Conservation (phyloP, 805 yeast genomes). For the Tetrapisispora taiwanensis region DNA sequence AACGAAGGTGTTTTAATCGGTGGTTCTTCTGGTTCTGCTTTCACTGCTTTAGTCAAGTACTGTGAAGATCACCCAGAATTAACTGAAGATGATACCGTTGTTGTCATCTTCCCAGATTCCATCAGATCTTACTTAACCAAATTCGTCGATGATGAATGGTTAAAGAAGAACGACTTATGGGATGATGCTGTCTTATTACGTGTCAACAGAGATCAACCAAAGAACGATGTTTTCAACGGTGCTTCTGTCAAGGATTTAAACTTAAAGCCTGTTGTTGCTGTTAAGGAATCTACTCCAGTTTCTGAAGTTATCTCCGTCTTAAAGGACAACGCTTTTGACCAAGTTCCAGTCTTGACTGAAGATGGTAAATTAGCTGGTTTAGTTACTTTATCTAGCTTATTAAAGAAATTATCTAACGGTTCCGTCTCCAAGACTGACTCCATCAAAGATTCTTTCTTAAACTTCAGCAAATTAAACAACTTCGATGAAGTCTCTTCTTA, state of each 20-base stretch:
- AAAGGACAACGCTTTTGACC: constrained; percentile 73
- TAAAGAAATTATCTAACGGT: constrained; percentile 56
- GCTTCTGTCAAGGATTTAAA: constrained; percentile 60
- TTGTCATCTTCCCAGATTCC: constrained; percentile 77
- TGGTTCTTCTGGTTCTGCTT: constrained; percentile 81
- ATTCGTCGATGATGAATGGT: constrained; percentile 88
- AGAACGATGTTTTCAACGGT: constrained; percentile 35
- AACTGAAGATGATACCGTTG: constrained; percentile 64
- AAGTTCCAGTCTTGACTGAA: constrained; percentile 58
- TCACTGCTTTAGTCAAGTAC: constrained; percentile 66
- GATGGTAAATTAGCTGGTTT: constrained; percentile 61
- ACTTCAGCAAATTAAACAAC: constrained; percentile 63
- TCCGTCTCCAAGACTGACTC: constrained; percentile 46
- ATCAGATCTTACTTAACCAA: constrained; percentile 79
- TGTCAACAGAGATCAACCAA: constrained; percentile 17
- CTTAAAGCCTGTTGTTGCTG: constrained; percentile 73
- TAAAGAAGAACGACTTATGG: constrained; percentile 66
- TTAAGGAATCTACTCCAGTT: constrained; percentile 47
- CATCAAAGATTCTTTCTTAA: constrained; percentile 43
- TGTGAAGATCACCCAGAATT: constrained; percentile 49
- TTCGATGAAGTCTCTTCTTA: constrained; percentile 48
- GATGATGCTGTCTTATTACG: constrained; percentile 39
- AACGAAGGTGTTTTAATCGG: constrained; percentile 85
- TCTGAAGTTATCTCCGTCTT: constrained; percentile 57
- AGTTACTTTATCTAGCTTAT: constrained; percentile 62